Conservation (phyloP, 2,329 filamentous ascomycete species). For the Colletotrichum graminicola region DNA sequence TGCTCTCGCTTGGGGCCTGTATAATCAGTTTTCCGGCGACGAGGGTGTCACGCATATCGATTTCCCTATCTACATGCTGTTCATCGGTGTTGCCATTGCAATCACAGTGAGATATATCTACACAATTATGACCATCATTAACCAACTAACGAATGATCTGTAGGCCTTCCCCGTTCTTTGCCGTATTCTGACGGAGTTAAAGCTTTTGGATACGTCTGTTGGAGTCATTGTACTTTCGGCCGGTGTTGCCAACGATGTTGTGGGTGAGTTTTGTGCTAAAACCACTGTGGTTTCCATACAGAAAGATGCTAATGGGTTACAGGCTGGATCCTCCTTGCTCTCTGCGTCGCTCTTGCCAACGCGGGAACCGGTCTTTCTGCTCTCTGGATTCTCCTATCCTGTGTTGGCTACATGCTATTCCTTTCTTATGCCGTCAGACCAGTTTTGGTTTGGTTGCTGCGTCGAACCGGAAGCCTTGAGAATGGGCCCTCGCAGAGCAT, state of each 20-base stretch:
- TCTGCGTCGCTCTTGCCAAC: constrained; percentile 94
- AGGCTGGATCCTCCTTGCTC: constrained; percentile 86
- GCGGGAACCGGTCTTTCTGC: constrained; percentile 85
- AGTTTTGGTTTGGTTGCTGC: constrained; percentile 78
- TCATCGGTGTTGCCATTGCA: constrained; percentile 92
- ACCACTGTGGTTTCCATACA: constrained; percentile 70
- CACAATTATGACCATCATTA: too few species aligned
- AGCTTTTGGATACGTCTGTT: constrained; percentile 84
- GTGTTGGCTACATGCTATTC: constrained; percentile 81
- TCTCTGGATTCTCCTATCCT: constrained; percentile 84
- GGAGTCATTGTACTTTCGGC: constrained; percentile 91
- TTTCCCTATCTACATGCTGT: constrained; percentile 72
- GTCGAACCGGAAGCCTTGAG: constrained; percentile 80
- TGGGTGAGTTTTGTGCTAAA: constrained; percentile 56
- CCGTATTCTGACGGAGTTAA: constrained; percentile 91
- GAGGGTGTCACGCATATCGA: constrained; percentile 55
- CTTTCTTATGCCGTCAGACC: constrained; percentile 80
- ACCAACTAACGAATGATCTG: constrained; percentile 22
- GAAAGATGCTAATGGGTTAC: constrained; percentile 65
- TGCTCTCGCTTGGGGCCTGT: constrained; percentile 85
- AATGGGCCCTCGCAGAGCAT: constrained; percentile 90
- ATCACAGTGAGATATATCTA: constrained; percentile 70
- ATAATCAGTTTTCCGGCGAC: constrained; percentile 74
- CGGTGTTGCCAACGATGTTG: constrained; percentile 89
- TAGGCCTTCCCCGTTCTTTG: constrained; percentile 87